Base-by-base conservation (phyloP, 2,329 filamentous ascomycete genomes). In the Colletotrichum musae region DNA sequence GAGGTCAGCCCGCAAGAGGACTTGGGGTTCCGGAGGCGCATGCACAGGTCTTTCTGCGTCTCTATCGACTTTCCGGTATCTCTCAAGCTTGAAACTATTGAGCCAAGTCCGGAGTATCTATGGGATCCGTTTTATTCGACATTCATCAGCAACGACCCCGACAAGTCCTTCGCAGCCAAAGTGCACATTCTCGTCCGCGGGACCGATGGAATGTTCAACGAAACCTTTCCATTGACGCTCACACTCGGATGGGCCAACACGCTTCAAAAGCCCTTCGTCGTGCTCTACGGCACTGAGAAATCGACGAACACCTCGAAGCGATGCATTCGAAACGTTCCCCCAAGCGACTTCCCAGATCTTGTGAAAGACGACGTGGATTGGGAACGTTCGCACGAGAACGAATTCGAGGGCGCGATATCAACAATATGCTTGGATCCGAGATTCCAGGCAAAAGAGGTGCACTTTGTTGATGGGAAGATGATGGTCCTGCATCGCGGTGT, bases 341-440 rank as follows among this genome's bases (percentile, higher is more conserved):
- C 47, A 50, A 18, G 18, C 18, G 21, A 50, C 47, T 50, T 50
- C 18, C 47, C 47, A 50, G 47, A 24, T n/a, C 47, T 50, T 50
- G n/a, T 50, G 4, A 24, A 50, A 6, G 21, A 50, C 4, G 47
- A 50, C 18, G 9, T 24, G 9, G 21, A 50, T 6, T 50, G 47
- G 47, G 47, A 10, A n/a, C 47, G 47, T 13, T 50, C 47, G 10
- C 47, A 12, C 15, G n/a, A 50, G 24, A 9, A 18, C 47, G 18
- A 18, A n/a, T 50, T 50, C 7, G 47, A 50, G 18, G 5, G 24
- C 1, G 18, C 47, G 10, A 12, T 50, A 12, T 50, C n/a, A 13
- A 50, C 18, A 6, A 12, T 50, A 10, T 50, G 6, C 9, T 24
- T n/a, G 47, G 18, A 24, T 4, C 9, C n/a, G 47, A n/a, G 18